phyloP scores from a whole-genome alignment of 1,139 yeast species.

The Saccharomyces hybrid region DNA sequence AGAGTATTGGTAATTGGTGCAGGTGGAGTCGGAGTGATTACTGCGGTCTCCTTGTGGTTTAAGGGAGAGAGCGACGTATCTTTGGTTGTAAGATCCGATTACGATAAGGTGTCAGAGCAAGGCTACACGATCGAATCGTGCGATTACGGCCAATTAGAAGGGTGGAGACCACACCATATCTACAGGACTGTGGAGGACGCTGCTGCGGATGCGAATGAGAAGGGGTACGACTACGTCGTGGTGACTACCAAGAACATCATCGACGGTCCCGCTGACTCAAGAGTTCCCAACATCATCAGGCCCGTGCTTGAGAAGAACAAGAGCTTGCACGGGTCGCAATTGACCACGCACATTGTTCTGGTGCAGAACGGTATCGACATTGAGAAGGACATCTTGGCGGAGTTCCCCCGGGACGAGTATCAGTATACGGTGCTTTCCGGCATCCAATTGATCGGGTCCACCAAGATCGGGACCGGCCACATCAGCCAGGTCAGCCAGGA shows the following conservation, averaged over 20 bases:
- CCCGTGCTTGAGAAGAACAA: slow-evolving; percentile 38
- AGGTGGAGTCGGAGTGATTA: slow-evolving; percentile 56
- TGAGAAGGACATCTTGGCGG: slow-evolving; percentile 41
- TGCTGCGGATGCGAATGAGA: slow-evolving; percentile 29
- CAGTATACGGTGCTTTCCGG: slow-evolving; percentile 40
- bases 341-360: slow-evolving; percentile 39
- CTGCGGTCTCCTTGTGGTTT: slow-evolving; percentile 43
- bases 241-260: slow-evolving; percentile 55
- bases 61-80: slow-evolving; percentile 38
- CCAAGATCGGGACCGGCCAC: slow-evolving; percentile 29
- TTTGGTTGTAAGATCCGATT: slow-evolving; percentile 47
- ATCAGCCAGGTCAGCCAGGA: slow-evolving; percentile 31
- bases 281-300: slow-evolving; percentile 41
- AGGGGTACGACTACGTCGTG: slow-evolving; percentile 44
- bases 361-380: slow-evolving; percentile 56
- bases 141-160: slow-evolving; percentile 41
- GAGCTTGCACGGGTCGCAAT: slow-evolving; percentile 6
- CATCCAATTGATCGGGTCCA: slow-evolving; percentile 42
- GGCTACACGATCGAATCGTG: slow-evolving; percentile 46
- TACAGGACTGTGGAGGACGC: slow-evolving; percentile 39
- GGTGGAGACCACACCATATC: slow-evolving; percentile 45
- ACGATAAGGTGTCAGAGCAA: slow-evolving; percentile 37
- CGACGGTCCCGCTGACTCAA: slow-evolving; percentile 37
- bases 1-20: slow-evolving; percentile 42
- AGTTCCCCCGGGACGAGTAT: slow-evolving; percentile 35